Base-by-base conservation (phyloP, 2,329 filamentous ascomycete species). In the Aspergillus pseudoviridinutans region DNA sequence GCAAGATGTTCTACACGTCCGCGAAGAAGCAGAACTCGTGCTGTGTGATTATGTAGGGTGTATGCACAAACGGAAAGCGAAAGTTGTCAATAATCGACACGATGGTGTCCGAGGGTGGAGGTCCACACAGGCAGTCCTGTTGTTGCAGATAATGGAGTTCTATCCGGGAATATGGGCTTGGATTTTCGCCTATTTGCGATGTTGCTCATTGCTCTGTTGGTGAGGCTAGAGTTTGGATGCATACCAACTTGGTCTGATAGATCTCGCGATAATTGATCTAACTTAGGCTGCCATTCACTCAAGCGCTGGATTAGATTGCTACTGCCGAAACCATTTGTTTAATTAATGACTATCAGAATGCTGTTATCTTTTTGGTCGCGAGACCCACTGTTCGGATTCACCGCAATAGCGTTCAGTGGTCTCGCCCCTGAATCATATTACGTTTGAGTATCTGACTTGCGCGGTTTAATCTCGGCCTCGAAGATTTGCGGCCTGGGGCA, bases 1-100 rank as follows among this genome's bases (percentile, higher is more conserved):
- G 91, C 79, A 97, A 96, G 84, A 93, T 95, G 89, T 99, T 99
- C 76, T 97, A 97, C 76, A 91, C 83, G 46, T 58, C 28, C 81
- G 88, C 88, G 70, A 91, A 91, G 82, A 90, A 90, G 78, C 87
- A 90, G 74, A 91, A 91, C 77, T 88, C 86, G 25, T 91, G 88
- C 83, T 90, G 88, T 27, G 44, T 47, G 44, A 47, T 47, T 47
- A 47, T 47, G 44, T 47, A 47, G 20, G 20, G 22, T 10, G 24
- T 7, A 5, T 47, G 44, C 44, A 47, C 22, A 47, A 25, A 17
- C 24, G 44, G 22, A 17, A 38, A 7, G 32, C 32, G 14, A 38
- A 44, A n/a, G n/a, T 10, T 44, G 9, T 47, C 22, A 17, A 47
- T 12, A 47, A 7, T 25, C 12, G 44, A 17, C 44, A 25, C 14